A percentile compares a stretch with the other conserved stretches of the same genome.
phyloP scores from a whole-genome alignment of 2,329 filamentous ascomycete species.

The Colletotrichum aenigma region DNA sequence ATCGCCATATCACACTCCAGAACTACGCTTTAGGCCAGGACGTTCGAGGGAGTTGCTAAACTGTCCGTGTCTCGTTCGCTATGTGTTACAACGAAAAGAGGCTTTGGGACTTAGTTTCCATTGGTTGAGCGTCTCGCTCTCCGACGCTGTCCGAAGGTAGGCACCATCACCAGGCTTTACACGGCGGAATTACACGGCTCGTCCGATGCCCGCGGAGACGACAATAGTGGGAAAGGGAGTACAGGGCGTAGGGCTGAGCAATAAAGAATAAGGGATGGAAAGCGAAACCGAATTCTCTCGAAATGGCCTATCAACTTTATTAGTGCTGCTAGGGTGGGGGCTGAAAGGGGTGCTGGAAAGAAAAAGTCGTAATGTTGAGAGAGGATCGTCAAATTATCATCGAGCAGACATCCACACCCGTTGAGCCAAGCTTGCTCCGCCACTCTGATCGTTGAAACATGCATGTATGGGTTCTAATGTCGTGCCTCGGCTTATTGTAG shows the following conservation, averaged over 20 bases:
- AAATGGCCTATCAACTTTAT: not conserved
- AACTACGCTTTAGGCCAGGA: no score
- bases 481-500: not conserved
- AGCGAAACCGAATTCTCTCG: not conserved
- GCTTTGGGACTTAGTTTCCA: accelerated
- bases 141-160: not conserved
- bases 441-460: not conserved
- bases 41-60: not conserved
- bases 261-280: not conserved
- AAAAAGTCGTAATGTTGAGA: not conserved
- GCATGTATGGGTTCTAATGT: not conserved
- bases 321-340: not conserved
- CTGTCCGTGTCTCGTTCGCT: not conserved
- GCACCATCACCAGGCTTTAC: not conserved
- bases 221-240: not conserved
- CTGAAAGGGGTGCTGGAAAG: not conserved
- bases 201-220: not conserved
- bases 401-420: not conserved
- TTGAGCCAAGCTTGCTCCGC: not conserved
- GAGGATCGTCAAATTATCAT: not conserved
- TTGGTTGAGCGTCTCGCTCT: not conserved
- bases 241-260: not conserved
- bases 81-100: not conserved
- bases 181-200: not conserved
- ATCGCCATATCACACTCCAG: no score